Percentiles rank a stretch among this genome's conserved stretches.
Evolutionary conservation across 2,329 filamentous ascomycete genomes (phyloP).

Genomic region (Verticillium longisporum): DNA sequence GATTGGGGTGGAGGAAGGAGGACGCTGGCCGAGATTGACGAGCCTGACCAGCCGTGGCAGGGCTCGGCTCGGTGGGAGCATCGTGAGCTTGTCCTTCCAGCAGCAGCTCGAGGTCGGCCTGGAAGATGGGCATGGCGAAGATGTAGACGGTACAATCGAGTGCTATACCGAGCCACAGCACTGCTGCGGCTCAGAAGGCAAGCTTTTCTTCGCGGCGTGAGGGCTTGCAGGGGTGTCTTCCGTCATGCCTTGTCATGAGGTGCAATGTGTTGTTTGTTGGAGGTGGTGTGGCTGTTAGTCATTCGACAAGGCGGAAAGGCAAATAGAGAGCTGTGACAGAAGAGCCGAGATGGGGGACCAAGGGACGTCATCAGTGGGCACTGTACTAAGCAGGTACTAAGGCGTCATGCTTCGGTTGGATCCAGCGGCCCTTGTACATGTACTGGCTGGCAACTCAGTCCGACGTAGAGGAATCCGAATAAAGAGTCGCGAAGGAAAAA

Average conservation of each 20-base stretch:
- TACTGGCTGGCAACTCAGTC: not conserved
- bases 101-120: conserved; percentile 38
- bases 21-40: not conserved
- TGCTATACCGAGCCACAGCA: conserved; percentile 23
- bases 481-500: not conserved
- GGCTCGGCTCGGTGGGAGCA: not conserved
- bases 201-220: not conserved
- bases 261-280: not conserved
- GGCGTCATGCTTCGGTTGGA: not conserved
- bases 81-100: conserved; percentile 13
- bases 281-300: not conserved
- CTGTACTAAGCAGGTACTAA: not conserved
- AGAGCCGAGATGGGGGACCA: not conserved
- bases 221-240: not conserved
- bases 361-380: not conserved
- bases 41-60: not conserved
- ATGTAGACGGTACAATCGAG: conserved; percentile 11
- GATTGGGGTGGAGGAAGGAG: not conserved
- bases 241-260: not conserved
- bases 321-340: not conserved
- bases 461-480: no score
- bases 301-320: not conserved
- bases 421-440: no score
- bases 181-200: conserved; percentile 15
- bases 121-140: conserved; percentile 51